Evolutionary conservation across 2,329 filamentous ascomycete genomes (phyloP).

Genomic region (Aureobasidium sp.): DNA sequence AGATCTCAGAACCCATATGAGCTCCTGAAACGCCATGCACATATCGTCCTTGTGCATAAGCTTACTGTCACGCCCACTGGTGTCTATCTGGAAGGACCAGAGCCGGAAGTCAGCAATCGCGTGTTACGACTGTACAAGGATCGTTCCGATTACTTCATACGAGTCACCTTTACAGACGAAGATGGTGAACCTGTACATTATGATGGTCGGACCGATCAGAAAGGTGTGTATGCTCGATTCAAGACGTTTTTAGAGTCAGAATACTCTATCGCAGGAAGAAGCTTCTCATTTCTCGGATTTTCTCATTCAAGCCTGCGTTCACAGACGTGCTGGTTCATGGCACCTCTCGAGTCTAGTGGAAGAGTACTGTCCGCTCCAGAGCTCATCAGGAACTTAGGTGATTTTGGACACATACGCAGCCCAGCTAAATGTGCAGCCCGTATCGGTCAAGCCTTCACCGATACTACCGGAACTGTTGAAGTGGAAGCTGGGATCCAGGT

Average conservation of each 20-base stretch:
- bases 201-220: conserved; percentile 56
- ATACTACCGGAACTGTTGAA: conserved; percentile 72
- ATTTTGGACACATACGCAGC: conserved; percentile 57
- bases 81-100: conserved; percentile 49
- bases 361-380: conserved; percentile 38
- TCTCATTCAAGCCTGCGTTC: conserved; percentile 81
- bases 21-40: conserved; percentile 33
- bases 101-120: conserved; percentile 72
- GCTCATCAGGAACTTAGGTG: conserved; percentile 51
- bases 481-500: conserved; percentile 41
- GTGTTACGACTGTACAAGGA: conserved; percentile 72
- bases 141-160: conserved; percentile 69
- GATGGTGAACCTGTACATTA: conserved; percentile 70
- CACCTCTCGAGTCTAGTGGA: conserved; percentile 46
- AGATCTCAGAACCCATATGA: conserved; percentile 35
- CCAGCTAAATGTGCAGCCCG: conserved; percentile 66
- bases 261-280: conserved; percentile 69
- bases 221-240: conserved; percentile 65
- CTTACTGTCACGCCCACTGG: conserved; percentile 45
- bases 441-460: conserved; percentile 75
- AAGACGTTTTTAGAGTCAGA: conserved; percentile 63
- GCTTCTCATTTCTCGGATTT: conserved; percentile 77
- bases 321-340: conserved; percentile 75
- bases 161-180: conserved; percentile 80
- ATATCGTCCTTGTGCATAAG: conserved; percentile 40